A percentile compares a stretch with the other conserved stretches of the same genome.
Conservation (phyloP, 805 yeast species). For the Saturnispora silvae region DNA sequence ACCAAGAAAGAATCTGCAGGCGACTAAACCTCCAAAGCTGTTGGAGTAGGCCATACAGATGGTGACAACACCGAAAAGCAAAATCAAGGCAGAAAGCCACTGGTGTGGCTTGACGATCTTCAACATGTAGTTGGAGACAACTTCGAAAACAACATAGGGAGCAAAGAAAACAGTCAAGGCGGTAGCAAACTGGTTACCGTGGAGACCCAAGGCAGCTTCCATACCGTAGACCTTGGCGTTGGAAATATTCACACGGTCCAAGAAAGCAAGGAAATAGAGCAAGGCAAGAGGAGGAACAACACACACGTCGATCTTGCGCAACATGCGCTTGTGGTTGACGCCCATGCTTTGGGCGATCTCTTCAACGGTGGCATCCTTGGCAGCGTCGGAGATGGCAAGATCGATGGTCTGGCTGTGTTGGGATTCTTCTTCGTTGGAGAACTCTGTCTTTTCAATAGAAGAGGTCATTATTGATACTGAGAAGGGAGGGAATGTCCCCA, state of each 20-base stretch:
- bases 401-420: slow-evolving; percentile 3
- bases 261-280: slow-evolving; percentile 62
- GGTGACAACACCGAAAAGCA: slow-evolving; percentile 50
- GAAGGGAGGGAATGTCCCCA: too few relatives aligned
- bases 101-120: slow-evolving; percentile 51
- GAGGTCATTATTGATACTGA: background rate
- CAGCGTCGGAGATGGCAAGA: slow-evolving; percentile 4
- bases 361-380: slow-evolving; percentile 17
- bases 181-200: slow-evolving; percentile 50
- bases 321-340: slow-evolving; percentile 44
- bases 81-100: slow-evolving; percentile 51
- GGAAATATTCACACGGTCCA: slow-evolving; percentile 75
- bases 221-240: slow-evolving; percentile 72
- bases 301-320: slow-evolving; percentile 56
- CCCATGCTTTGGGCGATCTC: slow-evolving; percentile 33
- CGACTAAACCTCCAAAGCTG: slow-evolving; percentile 47
- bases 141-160: slow-evolving; percentile 56
- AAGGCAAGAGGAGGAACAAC: slow-evolving; percentile 70
- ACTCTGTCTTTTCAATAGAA: slow-evolving; percentile 4
- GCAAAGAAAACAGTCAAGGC: slow-evolving; percentile 63
- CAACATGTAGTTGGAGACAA: slow-evolving; percentile 54
- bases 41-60: slow-evolving; percentile 56
- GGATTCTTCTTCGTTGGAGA: slow-evolving; percentile 2
- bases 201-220: slow-evolving; percentile 40
- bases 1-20: slow-evolving; percentile 57